Percentiles rank a stretch among this genome's conserved stretches.
Conservation (phyloP, 1,139 yeast genomes). For the Sugiyamaella paludigena region DNA sequence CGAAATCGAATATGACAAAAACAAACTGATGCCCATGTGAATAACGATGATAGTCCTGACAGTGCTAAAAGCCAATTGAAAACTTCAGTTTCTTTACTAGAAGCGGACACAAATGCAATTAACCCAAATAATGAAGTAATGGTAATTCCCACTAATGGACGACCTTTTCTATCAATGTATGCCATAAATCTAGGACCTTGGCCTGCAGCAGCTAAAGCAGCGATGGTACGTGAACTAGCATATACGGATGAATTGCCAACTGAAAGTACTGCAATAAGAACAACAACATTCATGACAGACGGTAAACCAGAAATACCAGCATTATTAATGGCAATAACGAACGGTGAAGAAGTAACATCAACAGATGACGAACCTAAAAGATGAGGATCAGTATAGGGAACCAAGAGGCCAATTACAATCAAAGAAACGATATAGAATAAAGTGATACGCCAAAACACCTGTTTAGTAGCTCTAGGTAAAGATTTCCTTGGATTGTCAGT, state of each 20-base stretch:
- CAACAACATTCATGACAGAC: slow-evolving; percentile 68
- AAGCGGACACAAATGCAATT: slow-evolving; percentile 67
- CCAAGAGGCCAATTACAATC: slow-evolving; percentile 61
- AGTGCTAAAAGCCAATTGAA: slow-evolving; percentile 79
- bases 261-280: slow-evolving; percentile 62
- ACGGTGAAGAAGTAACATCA: slow-evolving; percentile 65
- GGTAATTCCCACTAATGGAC: slow-evolving; percentile 67
- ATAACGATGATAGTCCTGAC: slow-evolving; percentile 75
- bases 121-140: slow-evolving; percentile 60
- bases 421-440: slow-evolving; percentile 63
- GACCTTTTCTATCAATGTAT: slow-evolving; percentile 70
- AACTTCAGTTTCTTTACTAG: slow-evolving; percentile 61
- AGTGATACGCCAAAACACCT: slow-evolving; percentile 71
- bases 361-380: slow-evolving; percentile 50
- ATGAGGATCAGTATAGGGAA: slow-evolving; percentile 56
- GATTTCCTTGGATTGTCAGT: slow-evolving; percentile 57
- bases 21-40: slow-evolving; percentile 77
- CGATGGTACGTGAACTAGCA: slow-evolving; percentile 77
- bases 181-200: slow-evolving; percentile 69
- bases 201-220: slow-evolving; percentile 75
- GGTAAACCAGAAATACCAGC: slow-evolving; percentile 61
- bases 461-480: slow-evolving; percentile 69
- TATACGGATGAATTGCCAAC: slow-evolving; percentile 75
- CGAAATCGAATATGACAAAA: slow-evolving; percentile 77
- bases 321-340: slow-evolving; percentile 61